Percentiles rank a stretch among this genome's conserved stretches.
These are phyloP conservation scores for Mucor lusitanicus DNA, from an alignment of 371 early-diverging fungal genomes.

Conservation along the genomic window DNA sequence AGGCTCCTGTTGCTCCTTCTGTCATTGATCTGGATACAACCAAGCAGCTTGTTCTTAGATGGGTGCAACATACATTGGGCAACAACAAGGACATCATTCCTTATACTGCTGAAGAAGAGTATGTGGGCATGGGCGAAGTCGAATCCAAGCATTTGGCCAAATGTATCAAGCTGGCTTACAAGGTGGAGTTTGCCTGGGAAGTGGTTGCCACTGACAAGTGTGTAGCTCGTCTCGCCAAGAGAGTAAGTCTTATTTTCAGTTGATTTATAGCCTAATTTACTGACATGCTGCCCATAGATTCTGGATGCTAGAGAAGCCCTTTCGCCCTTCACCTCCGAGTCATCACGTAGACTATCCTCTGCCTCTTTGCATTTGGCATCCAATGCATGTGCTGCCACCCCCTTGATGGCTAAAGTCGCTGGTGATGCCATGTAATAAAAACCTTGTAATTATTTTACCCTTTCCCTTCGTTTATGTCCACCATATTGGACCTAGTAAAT, in stretches of 20 bases:
- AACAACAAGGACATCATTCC: conserved; percentile 60
- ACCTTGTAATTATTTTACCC: neutral
- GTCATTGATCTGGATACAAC: conserved; percentile 22
- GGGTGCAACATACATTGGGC: conserved; percentile 42
- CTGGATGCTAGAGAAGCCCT: conserved; percentile 41
- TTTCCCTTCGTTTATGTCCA: neutral
- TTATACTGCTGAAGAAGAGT: conserved; percentile 53
- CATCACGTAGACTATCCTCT: conserved; percentile 12
- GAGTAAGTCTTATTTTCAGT: conserved; percentile 25
- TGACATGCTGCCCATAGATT: conserved; percentile 15
- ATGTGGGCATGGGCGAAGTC: conserved; percentile 63
- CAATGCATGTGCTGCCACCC: conserved; percentile 7
- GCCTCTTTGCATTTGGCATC: conserved; percentile 7
- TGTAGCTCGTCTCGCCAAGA: conserved; percentile 47
- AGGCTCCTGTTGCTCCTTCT: conserved; percentile 19
- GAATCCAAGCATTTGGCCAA: conserved; percentile 80
- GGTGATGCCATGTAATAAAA: conserved; percentile 10
- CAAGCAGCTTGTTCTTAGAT: conserved; percentile 28
- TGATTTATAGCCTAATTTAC: neutral
- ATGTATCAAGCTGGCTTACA: conserved; percentile 76
- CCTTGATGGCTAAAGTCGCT: conserved; percentile 9
- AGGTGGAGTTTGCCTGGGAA: conserved; percentile 87
- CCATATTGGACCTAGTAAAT: neutral
- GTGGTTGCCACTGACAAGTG: conserved; percentile 67
- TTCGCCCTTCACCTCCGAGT: conserved; percentile 28